phyloP scores from a whole-genome alignment of 208 protist genomes.

The Trypanosoma boissoni region DNA sequence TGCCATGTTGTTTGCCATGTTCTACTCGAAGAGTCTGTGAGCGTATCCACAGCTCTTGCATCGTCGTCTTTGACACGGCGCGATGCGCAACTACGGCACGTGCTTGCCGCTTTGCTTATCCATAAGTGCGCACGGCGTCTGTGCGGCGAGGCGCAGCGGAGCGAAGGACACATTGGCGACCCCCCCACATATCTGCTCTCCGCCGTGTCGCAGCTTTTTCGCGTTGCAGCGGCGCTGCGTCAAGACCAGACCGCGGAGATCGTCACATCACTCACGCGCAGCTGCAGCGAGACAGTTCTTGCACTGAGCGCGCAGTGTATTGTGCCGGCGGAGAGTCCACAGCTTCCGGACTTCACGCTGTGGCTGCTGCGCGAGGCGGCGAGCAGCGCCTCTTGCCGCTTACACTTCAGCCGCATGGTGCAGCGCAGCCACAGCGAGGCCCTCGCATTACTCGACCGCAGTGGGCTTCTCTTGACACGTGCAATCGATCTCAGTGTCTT shows the following conservation, averaged over 20 bases:
- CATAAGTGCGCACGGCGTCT: slow-evolving; percentile 8
- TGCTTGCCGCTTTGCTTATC: slow-evolving; percentile 21
- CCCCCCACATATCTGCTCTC: slow-evolving; percentile 25
- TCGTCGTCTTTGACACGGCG: not conserved
- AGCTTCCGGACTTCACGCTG: slow-evolving; percentile 50
- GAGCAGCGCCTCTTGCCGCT: slow-evolving; percentile 32
- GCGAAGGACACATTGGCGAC: slow-evolving; percentile 1
- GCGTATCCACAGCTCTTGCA: not conserved
- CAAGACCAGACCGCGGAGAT: not conserved
- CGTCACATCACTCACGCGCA: slow-evolving; percentile 8
- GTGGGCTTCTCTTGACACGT: slow-evolving; percentile 37
- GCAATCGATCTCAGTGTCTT: slow-evolving; percentile 45
- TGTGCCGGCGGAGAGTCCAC: slow-evolving; percentile 32
- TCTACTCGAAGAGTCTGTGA: slow-evolving; percentile 1
- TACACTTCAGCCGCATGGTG: slow-evolving; percentile 62
- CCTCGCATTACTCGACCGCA: slow-evolving; percentile 47
- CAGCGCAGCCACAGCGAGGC: slow-evolving; percentile 50
- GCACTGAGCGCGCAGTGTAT: slow-evolving; percentile 32
- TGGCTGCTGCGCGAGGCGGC: slow-evolving; percentile 78
- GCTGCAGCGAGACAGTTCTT: slow-evolving; percentile 21
- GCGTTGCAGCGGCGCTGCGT: slow-evolving; percentile 4
- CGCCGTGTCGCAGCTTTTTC: slow-evolving; percentile 15
- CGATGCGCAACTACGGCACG: slow-evolving; percentile 7
- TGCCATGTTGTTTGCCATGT: slow-evolving; percentile 21
- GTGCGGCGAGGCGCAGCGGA: slow-evolving; percentile 2